Evolutionary conservation across 1,284 basidiomycete genomes (phyloP).

Genomic region (Sanghuangporus baumii): DNA sequence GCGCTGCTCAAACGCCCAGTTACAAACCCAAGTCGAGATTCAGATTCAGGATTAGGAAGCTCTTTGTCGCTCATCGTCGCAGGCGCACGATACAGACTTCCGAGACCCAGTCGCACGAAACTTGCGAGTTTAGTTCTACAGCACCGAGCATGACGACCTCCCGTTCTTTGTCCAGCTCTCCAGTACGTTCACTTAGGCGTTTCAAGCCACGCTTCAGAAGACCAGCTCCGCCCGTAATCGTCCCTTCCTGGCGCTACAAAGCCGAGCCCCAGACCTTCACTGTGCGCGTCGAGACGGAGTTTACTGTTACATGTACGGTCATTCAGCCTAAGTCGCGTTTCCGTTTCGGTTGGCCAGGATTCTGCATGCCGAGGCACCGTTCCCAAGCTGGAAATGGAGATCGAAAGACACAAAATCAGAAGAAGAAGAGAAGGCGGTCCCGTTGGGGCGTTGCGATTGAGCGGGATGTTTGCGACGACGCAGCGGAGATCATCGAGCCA

Average conservation of each 20-base stretch:
- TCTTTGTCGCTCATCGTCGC: neutral
- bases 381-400: neutral
- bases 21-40: neutral
- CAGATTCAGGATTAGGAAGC: too few relatives aligned
- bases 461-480: neutral
- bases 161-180: neutral
- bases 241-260: neutral
- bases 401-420: neutral
- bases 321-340: neutral
- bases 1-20: neutral
- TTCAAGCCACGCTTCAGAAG: neutral
- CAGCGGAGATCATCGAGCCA: neutral
- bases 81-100: neutral
- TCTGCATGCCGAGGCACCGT: neutral
- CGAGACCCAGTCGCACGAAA: neutral
- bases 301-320: conserved; percentile 6
- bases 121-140: neutral
- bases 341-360: neutral
- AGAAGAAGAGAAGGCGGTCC: neutral
- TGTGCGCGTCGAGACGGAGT: conserved; percentile 1
- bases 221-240: neutral
- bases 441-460: neutral
- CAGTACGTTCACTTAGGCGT: neutral
- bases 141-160: neutral
- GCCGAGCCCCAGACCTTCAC: conserved; percentile 3